Evolutionary conservation across 306 rosid genomes (phyloP).

Genomic region (Dicorynia guianensis): DNA sequence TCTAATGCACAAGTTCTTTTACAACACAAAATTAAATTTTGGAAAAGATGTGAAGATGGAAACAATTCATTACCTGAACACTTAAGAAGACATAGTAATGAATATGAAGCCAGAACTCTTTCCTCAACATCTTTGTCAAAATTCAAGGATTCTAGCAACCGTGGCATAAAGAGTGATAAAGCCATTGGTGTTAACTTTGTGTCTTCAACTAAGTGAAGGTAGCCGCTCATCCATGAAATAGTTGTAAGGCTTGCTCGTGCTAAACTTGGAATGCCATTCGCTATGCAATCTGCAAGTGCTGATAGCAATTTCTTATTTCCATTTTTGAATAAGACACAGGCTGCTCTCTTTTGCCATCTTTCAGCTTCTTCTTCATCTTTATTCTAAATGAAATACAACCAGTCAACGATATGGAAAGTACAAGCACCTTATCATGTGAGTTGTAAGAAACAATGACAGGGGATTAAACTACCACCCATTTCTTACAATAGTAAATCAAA

Average conservation of each 20-base stretch:
- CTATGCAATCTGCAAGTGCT: conserved; percentile 69
- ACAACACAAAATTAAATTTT: conserved; percentile 14
- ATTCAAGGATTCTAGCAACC: conserved; percentile 56
- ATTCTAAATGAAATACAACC: conserved; percentile 40
- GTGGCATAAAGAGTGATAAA: conserved; percentile 63
- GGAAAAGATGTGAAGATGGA: not conserved
- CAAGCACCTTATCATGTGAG: conserved; percentile 16
- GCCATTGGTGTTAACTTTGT: conserved; percentile 51
- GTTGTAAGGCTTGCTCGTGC: conserved; percentile 76
- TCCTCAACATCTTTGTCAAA: conserved; percentile 72
- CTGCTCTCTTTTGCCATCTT: conserved; percentile 74
- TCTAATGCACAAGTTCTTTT: too few species aligned
- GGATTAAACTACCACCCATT: conserved; percentile 1
- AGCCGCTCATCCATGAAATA: conserved; percentile 74
- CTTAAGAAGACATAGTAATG: conserved; percentile 63
- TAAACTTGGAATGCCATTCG: conserved; percentile 62
- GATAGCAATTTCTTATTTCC: conserved; percentile 62
- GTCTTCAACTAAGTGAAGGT: conserved; percentile 55
- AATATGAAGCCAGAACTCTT: conserved; percentile 81
- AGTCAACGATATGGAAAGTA: conserved; percentile 23
- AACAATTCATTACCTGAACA: conserved; percentile 58
- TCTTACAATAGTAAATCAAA: not conserved
- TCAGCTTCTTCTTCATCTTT: conserved; percentile 65
- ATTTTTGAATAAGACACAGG: conserved; percentile 56
- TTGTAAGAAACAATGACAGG: conserved; percentile 11